Conservation (phyloP, 176 grass and related monocot genomes). For the Sorghum bicolor region DNA sequence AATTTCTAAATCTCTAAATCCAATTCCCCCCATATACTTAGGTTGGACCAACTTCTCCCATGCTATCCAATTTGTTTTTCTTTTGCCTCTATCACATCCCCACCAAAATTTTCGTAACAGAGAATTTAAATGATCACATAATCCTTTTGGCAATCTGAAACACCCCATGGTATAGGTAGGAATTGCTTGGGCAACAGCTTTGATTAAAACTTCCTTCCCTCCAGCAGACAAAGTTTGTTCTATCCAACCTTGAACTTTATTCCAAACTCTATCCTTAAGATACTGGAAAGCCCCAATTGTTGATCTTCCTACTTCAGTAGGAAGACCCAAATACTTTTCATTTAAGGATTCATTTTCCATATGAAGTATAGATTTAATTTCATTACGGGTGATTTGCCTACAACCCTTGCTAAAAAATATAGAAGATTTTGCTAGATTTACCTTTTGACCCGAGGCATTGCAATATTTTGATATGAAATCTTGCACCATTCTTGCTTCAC, state of each 20-base stretch:
- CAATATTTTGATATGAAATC: too few species aligned
- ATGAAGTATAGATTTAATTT: too few species aligned
- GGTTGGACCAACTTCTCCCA: neutral
- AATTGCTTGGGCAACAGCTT: neutral
- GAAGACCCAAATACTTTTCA: too few species aligned
- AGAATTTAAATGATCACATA: neutral
- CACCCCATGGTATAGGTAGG: neutral
- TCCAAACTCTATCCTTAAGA: neutral
- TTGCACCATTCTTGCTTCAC: too few species aligned
- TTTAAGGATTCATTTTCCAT: too few species aligned
- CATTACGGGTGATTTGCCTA: too few species aligned
- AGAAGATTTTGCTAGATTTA: too few species aligned
- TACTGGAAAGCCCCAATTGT: too few species aligned
- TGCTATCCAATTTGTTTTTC: neutral
- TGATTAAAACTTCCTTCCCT: neutral
- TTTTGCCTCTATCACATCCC: neutral
- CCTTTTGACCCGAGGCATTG: too few species aligned
- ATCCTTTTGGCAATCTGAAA: neutral
- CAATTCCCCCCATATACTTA: neutral
- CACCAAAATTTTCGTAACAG: neutral
- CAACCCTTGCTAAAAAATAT: too few species aligned
- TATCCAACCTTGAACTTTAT: neutral
- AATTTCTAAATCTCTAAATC: neutral
- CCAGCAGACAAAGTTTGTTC: neutral
- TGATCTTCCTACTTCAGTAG: too few species aligned